A percentile compares a stretch with the other conserved stretches of the same genome.
phyloP scores from a whole-genome alignment of 495 filamentous ascomycete species.

The Poronia punctata region DNA sequence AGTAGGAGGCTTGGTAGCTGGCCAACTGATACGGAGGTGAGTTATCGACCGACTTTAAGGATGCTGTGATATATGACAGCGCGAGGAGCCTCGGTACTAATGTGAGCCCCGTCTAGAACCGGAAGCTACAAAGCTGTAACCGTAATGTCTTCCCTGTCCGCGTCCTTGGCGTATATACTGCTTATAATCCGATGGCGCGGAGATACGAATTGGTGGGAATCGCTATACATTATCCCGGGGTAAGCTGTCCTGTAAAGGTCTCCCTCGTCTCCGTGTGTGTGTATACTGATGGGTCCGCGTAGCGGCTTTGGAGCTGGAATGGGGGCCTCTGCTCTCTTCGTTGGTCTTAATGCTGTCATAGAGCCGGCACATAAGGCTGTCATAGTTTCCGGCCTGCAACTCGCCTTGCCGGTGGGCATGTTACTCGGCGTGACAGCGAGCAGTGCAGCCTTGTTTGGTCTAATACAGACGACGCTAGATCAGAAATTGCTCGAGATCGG shows the following conservation, averaged over 20 bases:
- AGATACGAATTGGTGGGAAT: conserved; percentile 51
- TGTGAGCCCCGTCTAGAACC: conserved; percentile 42
- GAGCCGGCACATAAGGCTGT: conserved; percentile 46
- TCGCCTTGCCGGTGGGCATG: conserved; percentile 43
- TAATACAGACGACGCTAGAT: conserved; percentile 14
- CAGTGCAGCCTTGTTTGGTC: conserved; percentile 35
- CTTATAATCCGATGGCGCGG: conserved; percentile 58
- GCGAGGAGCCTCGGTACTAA: no score
- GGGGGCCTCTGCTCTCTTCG: conserved; percentile 43
- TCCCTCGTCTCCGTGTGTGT: no score
- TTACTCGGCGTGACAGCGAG: conserved; percentile 42
- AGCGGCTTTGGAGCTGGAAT: conserved; percentile 47
- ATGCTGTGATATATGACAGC: no score
- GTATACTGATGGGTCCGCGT: conserved; percentile 9
- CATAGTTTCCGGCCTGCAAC: conserved; percentile 45
- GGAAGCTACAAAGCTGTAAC: conserved; percentile 53
- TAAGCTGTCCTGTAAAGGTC: conserved; percentile 4
- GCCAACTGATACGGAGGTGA: conserved; percentile 46
- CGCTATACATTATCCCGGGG: conserved; percentile 56
- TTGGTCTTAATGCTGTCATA: conserved; percentile 48
- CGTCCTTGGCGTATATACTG: conserved; percentile 46
- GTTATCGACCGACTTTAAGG: conserved; percentile 1
- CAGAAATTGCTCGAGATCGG: conserved; percentile 18
- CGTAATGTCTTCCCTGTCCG: conserved; percentile 42
- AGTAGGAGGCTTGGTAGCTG: conserved; percentile 53